A percentile compares a stretch with the other conserved stretches of the same genome.
phyloP scores from a whole-genome alignment of 169 alveolate genomes.

The Plasmodium gonderi region DNA sequence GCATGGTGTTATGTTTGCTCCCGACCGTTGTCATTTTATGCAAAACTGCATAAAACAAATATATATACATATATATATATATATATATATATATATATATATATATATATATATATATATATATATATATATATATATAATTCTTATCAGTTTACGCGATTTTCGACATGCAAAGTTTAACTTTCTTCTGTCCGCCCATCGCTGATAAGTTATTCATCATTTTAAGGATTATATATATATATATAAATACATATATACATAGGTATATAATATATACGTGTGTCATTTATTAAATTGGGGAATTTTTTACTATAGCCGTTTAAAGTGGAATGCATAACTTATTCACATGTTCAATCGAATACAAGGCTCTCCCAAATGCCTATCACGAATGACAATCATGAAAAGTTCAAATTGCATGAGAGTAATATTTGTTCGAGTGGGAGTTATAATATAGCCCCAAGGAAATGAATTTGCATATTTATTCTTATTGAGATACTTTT shows the following conservation, averaged over 20 bases:
- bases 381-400: no score
- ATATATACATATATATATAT: no score
- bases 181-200: conserved; percentile 77
- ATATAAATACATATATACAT: not conserved
- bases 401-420: no score
- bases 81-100: not conserved
- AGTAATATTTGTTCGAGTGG: no score
- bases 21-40: not conserved
- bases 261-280: not conserved
- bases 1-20: not conserved
- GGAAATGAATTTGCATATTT: no score
- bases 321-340: no score
- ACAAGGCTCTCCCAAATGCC: no score
- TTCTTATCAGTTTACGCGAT: conserved; percentile 76
- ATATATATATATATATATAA: not conserved
- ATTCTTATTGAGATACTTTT: no score
- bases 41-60: no score
- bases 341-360: no score
- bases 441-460: no score
- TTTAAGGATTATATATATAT: conserved; percentile 48
- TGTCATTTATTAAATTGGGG: not conserved
- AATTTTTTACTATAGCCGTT: not conserved
- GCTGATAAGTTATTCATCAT: conserved; percentile 71
- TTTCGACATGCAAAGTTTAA: conserved; percentile 64
- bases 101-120: not conserved